Percentiles rank a stretch among this genome's conserved stretches.
Conservation (phyloP, 169 alveolate genomes). For the Eimeria falciformis region DNA sequence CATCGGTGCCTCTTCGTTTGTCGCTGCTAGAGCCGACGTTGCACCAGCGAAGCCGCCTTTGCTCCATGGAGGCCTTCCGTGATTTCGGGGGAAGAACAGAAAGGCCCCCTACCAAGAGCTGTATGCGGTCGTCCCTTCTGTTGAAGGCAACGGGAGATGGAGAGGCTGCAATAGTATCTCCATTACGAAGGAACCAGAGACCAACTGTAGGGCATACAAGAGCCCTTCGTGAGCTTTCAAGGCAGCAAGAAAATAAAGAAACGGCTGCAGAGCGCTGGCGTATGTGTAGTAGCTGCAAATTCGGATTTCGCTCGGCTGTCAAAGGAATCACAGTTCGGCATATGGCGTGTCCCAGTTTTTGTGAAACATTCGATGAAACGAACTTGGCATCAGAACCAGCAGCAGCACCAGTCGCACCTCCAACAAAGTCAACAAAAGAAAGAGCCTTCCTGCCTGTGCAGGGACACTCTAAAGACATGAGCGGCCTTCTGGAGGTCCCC, state of each 20-base stretch:
- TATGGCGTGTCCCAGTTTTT: not conserved
- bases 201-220: not conserved
- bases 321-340: too few species aligned
- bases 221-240: not conserved
- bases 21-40: constrained; percentile 17
- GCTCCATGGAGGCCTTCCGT: not conserved
- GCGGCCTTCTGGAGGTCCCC: too few species aligned
- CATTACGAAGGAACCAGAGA: not conserved
- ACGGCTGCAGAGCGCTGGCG: not conserved
- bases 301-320: too few species aligned
- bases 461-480: too few species aligned
- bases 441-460: too few species aligned
- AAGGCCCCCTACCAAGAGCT: not conserved
- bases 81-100: not conserved
- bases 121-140: constrained; percentile 6
- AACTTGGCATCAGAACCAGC: too few species aligned
- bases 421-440: too few species aligned
- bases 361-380: not conserved
- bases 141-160: not conserved
- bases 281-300: not conserved
- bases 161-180: not conserved
- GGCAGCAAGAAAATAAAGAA: not conserved
- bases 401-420: too few species aligned
- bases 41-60: constrained; percentile 9
- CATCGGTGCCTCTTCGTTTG: constrained; percentile 28